Evolutionary conservation across 768 basidiomycete species (phyloP), one percentile per base, ranked within the genome.

Genomic region (Rhodotorula kratochvilovae): DNA sequence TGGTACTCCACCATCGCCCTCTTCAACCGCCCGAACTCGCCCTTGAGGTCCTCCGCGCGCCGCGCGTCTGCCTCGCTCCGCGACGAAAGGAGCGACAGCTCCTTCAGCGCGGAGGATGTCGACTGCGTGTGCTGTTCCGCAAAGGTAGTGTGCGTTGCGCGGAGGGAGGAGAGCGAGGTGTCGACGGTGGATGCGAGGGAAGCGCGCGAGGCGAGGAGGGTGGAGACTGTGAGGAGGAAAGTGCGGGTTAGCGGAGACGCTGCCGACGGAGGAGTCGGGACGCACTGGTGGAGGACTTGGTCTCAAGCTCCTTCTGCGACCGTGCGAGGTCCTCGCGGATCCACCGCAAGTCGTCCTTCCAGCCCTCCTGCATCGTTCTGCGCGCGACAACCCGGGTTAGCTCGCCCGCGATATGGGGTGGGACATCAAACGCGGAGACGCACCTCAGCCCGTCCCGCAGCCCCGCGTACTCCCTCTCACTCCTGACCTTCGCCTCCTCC

Each of bases 401-500:
- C 21, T 12, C 27, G 17, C 23, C 12, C 12, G 0, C n/a, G n/a
- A n/a, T n/a, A n/a, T n/a, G n/a, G n/a, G n/a, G n/a, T n/a, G n/a
- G 27, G 36, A 2, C 0, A 6, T 16, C 19, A 25, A 17, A 7
- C 15, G 25, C 25, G 5, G 59, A n/a, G n/a, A n/a, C 61, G 46
- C 54, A 68, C 79, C 89, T 89, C 63, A 92, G 80, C 74, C 89
- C 88, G 67, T 90, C 90, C 25, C 89, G 85, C 61, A 94, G 81
- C 0, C 87, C 88, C 71, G 87, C 82, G 74, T 92, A 94, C 81
- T 93, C 92, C 50, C 90, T 85, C 79, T 92, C 89, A 31, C 86
- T 86, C 81, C 90, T 91, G 78, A 89, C 87, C 25, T 89, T 90
- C 25, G 59, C 59, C 33, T 71, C 63, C 39, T 58, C 60, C 31